phyloP scores from a whole-genome alignment of 345 rosid species.

The Turnera subulata region DNA sequence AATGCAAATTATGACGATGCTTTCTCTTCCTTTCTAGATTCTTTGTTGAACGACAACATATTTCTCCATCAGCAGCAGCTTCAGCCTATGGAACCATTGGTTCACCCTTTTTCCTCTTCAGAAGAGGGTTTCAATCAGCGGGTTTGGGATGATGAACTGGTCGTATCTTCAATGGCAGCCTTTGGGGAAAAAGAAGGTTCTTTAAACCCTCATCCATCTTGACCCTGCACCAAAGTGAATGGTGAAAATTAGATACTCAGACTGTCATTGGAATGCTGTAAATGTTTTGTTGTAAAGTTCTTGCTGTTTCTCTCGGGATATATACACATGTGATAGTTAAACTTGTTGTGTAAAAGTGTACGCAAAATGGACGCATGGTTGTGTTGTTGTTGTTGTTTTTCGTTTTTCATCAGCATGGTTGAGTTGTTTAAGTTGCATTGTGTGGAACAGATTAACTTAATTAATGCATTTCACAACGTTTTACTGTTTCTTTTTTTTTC shows the following conservation, averaged over 20 bases:
- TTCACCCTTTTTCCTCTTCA: conserved; percentile 1
- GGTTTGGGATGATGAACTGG: conserved; percentile 19
- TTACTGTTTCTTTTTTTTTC: too few species aligned
- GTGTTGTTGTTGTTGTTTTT: too few species aligned
- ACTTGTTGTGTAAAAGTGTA: too few species aligned
- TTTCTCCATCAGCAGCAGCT: conserved; percentile 26
- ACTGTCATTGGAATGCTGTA: too few species aligned
- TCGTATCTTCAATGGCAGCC: conserved; percentile 16
- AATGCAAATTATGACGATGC: conserved; percentile 43
- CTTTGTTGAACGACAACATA: conserved; percentile 49
- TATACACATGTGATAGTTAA: too few species aligned
- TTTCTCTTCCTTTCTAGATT: conserved; percentile 65
- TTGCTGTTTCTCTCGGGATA: too few species aligned
- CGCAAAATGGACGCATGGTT: too few species aligned
- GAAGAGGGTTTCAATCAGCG: neutral
- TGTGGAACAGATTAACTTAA: too few species aligned
- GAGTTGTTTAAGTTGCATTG: too few species aligned
- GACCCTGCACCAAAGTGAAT: neutral
- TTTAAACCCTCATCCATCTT: neutral
- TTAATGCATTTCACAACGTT: too few species aligned
- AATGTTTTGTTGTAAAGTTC: too few species aligned
- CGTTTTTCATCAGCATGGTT: too few species aligned
- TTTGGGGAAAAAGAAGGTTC: conserved; percentile 13
- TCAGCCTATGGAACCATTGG: neutral
- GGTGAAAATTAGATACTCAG: neutral